These are phyloP conservation scores for Xylariaceae sp. DNA, from an alignment of 2,329 filamentous ascomycete species.

Conservation along the genomic window DNA sequence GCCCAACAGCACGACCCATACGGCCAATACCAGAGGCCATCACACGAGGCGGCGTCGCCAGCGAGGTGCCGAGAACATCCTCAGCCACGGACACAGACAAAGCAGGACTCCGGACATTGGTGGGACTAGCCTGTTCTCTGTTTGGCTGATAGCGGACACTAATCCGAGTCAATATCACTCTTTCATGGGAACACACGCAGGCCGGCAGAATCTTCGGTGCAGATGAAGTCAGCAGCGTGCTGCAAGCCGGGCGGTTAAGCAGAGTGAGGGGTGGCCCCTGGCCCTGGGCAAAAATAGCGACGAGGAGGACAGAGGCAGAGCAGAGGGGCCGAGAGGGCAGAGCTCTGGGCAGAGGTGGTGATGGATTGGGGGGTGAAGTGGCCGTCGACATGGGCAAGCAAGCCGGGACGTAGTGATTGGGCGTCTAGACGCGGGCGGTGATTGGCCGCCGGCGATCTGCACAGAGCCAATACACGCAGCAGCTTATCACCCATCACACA, in stretches of 20 bases:
- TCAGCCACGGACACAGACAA: conserved; percentile 15
- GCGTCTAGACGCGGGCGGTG: conserved; percentile 39
- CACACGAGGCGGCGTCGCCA: conserved; percentile 20
- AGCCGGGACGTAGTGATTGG: conserved; percentile 34
- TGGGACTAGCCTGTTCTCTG: conserved; percentile 18
- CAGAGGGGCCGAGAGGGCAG: background rate
- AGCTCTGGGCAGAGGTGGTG: conserved; percentile 2
- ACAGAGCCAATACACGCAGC: conserved; percentile 29
- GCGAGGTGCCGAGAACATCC: conserved; percentile 23
- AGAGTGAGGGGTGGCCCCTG: conserved; percentile 23
- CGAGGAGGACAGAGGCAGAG: conserved; percentile 8
- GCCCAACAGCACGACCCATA: conserved; percentile 32
- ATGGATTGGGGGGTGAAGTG: conserved; percentile 7
- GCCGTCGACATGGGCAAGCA: conserved; percentile 27
- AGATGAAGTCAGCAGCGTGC: conserved; percentile 31
- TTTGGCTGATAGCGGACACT: conserved; percentile 25
- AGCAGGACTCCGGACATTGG: conserved; percentile 21
- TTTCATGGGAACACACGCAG: conserved; percentile 16
- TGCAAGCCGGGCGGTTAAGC: conserved; percentile 43
- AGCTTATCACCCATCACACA: conserved; percentile 34
- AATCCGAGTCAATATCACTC: conserved; percentile 26
- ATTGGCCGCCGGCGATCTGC: conserved; percentile 33
- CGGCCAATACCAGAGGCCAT: conserved; percentile 22
- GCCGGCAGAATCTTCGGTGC: conserved; percentile 26
- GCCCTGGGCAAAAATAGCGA: conserved; percentile 11